These are phyloP conservation scores for Berberis thunbergii DNA, from an alignment of 164 flowering plant species.

Conservation along the genomic window DNA sequence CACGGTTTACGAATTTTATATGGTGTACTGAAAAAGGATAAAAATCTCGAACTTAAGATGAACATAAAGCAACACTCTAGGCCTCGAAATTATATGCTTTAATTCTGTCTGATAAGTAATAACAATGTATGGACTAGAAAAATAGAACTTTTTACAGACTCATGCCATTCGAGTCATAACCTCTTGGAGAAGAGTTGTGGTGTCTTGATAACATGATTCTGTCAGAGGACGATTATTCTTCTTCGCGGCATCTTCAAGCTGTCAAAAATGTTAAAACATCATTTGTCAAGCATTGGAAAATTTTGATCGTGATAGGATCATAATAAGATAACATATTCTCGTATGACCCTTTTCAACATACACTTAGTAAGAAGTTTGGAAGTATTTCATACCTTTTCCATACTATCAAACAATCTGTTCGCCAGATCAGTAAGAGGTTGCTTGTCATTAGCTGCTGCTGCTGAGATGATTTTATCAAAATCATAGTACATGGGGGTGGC, in stretches of 20 bases:
- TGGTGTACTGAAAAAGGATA: no score
- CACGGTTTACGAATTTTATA: no score
- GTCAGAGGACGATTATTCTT: constrained; percentile 30
- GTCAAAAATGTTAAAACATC: constrained; percentile 14
- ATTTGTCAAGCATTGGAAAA: not conserved
- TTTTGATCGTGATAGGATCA: not conserved
- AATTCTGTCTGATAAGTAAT: no score
- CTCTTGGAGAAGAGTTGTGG: constrained; percentile 51
- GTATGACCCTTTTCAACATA: not conserved
- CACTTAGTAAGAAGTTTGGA: not conserved
- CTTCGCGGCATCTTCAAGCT: constrained; percentile 71
- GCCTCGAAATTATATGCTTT: no score
- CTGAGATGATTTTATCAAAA: constrained; percentile 74
- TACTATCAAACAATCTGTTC: constrained; percentile 61
- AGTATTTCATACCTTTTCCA: constrained; percentile 55
- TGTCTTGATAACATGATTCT: constrained; percentile 43
- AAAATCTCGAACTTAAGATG: no score
- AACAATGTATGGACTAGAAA: no score
- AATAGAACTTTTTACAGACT: not conserved
- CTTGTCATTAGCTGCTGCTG: constrained; percentile 52
- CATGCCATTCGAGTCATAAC: constrained; percentile 62
- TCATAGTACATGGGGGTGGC: constrained; percentile 79
- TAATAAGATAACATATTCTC: not conserved
- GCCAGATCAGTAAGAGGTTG: constrained; percentile 64
- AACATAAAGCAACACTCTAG: no score